These are phyloP conservation scores for Hypoxylon lienhwacheense DNA, from an alignment of 495 filamentous ascomycete species.

Conservation along the genomic window DNA sequence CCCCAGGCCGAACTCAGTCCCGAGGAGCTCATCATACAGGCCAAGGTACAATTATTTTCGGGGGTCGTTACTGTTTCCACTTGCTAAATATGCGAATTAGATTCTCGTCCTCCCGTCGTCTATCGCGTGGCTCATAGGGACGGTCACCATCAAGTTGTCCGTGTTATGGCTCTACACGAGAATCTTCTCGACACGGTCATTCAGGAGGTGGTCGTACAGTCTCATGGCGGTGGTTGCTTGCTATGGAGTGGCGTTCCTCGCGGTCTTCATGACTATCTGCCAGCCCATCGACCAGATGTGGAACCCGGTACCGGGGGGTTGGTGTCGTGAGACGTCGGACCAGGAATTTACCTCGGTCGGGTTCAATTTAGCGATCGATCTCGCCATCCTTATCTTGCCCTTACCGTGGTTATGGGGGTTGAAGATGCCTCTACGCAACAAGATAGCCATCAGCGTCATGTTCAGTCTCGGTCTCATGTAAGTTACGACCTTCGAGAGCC, in stretches of 20 bases:
- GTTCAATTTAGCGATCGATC: neutral
- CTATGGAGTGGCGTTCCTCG: neutral
- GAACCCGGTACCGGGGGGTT: neutral
- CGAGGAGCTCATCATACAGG: neutral
- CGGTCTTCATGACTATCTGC: neutral
- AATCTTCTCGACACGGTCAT: neutral
- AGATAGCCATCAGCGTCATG: conserved; percentile 1
- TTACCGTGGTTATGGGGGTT: neutral
- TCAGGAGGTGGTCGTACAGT: neutral
- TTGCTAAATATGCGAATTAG: neutral
- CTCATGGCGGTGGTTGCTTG: neutral
- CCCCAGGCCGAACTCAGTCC: neutral
- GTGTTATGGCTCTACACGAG: neutral
- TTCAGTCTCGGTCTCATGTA: conserved; percentile 1
- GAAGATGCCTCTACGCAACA: conserved; percentile 3
- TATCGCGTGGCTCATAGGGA: neutral
- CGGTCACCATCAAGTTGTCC: neutral
- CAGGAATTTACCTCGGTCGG: neutral
- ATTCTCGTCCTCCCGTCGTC: neutral
- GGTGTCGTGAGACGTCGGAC: neutral
- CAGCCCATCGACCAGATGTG: neutral
- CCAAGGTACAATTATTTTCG: neutral
- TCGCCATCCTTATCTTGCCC: neutral
- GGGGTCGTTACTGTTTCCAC: neutral
- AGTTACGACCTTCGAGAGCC: neutral